Conservation (phyloP, 2,329 filamentous ascomycete species). For the Ophiostoma novo-ulmi region DNA sequence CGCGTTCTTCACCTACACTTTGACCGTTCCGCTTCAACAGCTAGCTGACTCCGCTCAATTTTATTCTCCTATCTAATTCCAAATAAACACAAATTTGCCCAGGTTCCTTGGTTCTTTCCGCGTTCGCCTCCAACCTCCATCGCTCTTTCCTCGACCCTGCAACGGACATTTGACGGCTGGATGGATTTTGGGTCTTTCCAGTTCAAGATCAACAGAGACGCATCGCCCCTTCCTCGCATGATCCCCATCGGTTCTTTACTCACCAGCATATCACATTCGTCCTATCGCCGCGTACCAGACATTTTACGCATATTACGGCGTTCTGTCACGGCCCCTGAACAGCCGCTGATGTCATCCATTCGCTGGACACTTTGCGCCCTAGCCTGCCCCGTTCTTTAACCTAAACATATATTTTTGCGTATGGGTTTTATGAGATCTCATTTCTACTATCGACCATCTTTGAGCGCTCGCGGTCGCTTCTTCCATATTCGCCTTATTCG, state of each 20-base stretch:
- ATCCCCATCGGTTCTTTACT: not conserved
- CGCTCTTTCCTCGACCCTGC: not conserved
- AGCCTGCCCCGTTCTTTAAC: not conserved
- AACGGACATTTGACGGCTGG: not conserved
- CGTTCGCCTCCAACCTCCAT: not conserved
- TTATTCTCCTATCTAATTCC: not conserved
- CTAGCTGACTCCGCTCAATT: not conserved
- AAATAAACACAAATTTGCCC: not conserved
- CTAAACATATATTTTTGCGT: not conserved
- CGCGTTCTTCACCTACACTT: not conserved
- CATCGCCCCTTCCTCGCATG: slow-evolving; percentile 9
- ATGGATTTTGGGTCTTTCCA: not conserved
- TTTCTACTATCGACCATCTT: not conserved
- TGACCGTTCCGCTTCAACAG: not conserved
- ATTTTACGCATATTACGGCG: not conserved
- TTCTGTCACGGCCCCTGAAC: slow-evolving; percentile 7
- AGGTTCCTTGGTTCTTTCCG: slow-evolving; percentile 2
- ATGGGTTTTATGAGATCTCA: not conserved
- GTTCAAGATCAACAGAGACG: not conserved
- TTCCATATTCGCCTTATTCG: not conserved
- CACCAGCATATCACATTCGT: not conserved
- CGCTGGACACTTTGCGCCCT: not conserved
- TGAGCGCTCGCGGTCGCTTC: not conserved
- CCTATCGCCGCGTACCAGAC: not conserved
- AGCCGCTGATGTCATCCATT: slow-evolving; percentile 7